Base-by-base conservation (phyloP, 2,329 filamentous ascomycete genomes). In the Fusarium humuli region DNA sequence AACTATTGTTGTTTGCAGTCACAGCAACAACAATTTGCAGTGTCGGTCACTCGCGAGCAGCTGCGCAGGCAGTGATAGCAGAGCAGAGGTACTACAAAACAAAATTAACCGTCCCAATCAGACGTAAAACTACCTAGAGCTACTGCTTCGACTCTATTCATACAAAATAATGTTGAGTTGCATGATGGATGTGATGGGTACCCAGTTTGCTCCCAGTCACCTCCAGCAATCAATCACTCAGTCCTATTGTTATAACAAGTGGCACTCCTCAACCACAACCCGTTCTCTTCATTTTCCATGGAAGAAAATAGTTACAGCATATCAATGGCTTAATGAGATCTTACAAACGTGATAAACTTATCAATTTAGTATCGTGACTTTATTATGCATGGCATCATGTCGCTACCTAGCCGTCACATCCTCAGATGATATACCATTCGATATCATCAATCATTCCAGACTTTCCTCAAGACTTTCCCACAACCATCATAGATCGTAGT, bases 341-440 rank as follows among this genome's bases (percentile, higher is more conserved):
- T 13, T 45, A 1, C 14, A 29, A 12, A 42, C 20, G 30, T 32
- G 32, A 10, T 49, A 52, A 20, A 45, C 25, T 34, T 48, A 6
- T 48, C 9, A 32, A n/a, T 55, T 65, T n/a, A 60, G 40, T 49
- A 7, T 55, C 44, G 22, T 57, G 67, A 25, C 30, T 22, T 45
- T 53, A 25, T 69, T 57, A 46, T 58, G 58, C 56, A 29, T 27
- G 27, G 58, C 57, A 68, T 46, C 20, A 45, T 57, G 40, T 40
- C 41, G 34, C 50, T 40, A 14, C 46, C 42, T 34, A 56, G 50
- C 62, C 27, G 34, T 71, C 30, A 47, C 34, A 45, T 41, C 55
- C 37, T 60, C 46, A 47, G 54, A 61, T 65, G 40, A 30, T 42
- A 60, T 47, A 40, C 52, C 63, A 57, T 49, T 37, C n/a, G 8